Evolutionary conservation across 2,329 filamentous ascomycete species (phyloP), one percentile per base, ranked within the genome.

Genomic region (Pseudogymnoascus sp.): DNA sequence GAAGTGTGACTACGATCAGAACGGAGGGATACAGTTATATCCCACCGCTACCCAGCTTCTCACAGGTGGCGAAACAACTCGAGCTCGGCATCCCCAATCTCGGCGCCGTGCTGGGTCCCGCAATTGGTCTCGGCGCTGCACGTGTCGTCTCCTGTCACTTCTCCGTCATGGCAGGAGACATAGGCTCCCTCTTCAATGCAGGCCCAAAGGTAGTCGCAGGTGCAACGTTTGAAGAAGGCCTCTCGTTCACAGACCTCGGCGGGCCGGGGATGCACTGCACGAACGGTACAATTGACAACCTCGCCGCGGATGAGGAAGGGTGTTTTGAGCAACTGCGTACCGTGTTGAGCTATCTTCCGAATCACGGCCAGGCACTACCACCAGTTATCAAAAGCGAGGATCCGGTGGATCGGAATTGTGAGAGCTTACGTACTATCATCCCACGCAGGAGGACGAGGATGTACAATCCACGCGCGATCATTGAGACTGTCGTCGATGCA

Each of bases 211-310:
- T 87, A 0, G 84, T 87, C 16, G 80, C 81, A 57, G 67, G 78
- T 6, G 84, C 84, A 1, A 87, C 84, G 0, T 86, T 86, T 64
- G 84, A 87, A 68, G 84, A 87, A 72, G 83, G 79, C 0, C 70
- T 87, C 2, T 78, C 75, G 3, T 80, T 85, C 57, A 77, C 77
- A 11, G 82, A 86, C 64, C 74, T 87, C 0, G 84, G 84, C 2
- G 84, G 84, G 0, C 82, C 84, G 0, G 73, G 72, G 18, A 79
- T 87, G 70, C 84, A 87, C 67, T 85, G 82, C 65, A 81, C 80
- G 1, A 87, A 87, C 62, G 84, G 84, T 0, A 87, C 84, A 0
- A 85, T 87, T 57, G 84, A 87, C 63, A 87, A 87, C 60, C 73
- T 86, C 2, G 84, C 84, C 0, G 74, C 76, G 3, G 79, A 83